Evolutionary conservation across 768 basidiomycete species (phyloP).

Genomic region (Mycena leptocephala): DNA sequence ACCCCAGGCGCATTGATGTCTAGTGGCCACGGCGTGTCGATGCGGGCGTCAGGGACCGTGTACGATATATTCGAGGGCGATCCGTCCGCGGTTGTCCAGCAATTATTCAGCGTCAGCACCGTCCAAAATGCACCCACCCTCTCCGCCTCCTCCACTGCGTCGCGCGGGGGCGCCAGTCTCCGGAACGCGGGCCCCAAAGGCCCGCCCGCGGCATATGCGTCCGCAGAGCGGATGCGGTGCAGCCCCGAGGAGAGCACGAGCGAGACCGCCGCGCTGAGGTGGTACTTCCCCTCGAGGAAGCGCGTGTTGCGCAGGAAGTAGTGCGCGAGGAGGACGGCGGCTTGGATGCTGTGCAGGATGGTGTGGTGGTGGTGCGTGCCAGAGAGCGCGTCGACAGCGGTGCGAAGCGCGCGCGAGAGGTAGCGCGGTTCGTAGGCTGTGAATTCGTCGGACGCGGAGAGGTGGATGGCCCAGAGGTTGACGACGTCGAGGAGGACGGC

Average conservation of each 20-base stretch:
- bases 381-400: constrained; percentile 31
- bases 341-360: constrained; percentile 55
- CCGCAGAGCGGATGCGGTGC: constrained; percentile 44
- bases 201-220: constrained; percentile 18
- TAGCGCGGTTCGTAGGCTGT: constrained; percentile 28
- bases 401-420: constrained; percentile 35
- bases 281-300: constrained; percentile 61
- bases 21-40: constrained; percentile 64
- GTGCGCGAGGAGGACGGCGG: constrained; percentile 60
- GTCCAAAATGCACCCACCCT: constrained; percentile 48
- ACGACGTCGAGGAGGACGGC: constrained; percentile 35
- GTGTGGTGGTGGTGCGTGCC: constrained; percentile 42
- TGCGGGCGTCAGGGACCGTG: constrained; percentile 40
- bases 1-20: constrained; percentile 24
- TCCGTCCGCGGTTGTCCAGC: constrained; percentile 49
- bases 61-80: constrained; percentile 50
- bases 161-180: constrained; percentile 47
- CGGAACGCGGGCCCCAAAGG: constrained; percentile 12
- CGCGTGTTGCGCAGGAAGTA: constrained; percentile 63
- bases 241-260: constrained; percentile 49
- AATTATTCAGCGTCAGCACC: constrained; percentile 53
- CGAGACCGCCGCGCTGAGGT: constrained; percentile 55
- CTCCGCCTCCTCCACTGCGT: constrained; percentile 54
- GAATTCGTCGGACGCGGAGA: constrained; percentile 32
- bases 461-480: constrained; percentile 37